These are phyloP conservation scores for Penicillium steckii DNA, from an alignment of 495 filamentous ascomycete species.

Conservation along the genomic window DNA sequence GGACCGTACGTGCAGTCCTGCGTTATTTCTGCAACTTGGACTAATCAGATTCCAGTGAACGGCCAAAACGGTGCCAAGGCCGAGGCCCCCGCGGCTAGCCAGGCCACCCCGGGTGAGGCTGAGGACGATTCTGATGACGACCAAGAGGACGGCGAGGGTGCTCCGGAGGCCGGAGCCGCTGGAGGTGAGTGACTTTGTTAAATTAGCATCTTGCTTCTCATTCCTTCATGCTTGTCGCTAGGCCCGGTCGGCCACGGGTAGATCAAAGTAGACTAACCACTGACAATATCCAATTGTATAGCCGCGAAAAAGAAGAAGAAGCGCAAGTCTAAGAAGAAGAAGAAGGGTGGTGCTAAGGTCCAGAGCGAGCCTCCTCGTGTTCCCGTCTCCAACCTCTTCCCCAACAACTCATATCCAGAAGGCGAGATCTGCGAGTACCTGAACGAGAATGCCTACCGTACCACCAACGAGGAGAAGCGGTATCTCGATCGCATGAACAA, in stretches of 20 bases:
- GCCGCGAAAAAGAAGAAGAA: slow-evolving; percentile 79
- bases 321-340: slow-evolving; percentile 74
- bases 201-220: neutral
- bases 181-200: slow-evolving; percentile 35
- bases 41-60: slow-evolving; percentile 40
- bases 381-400: slow-evolving; percentile 72
- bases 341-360: slow-evolving; percentile 60
- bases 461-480: slow-evolving; percentile 83
- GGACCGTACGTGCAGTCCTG: slow-evolving; percentile 36
- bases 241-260: neutral
- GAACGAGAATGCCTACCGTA: slow-evolving; percentile 78
- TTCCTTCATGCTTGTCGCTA: neutral
- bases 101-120: slow-evolving; percentile 43
- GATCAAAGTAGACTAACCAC: neutral
- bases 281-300: slow-evolving; percentile 26
- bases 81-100: slow-evolving; percentile 37
- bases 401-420: slow-evolving; percentile 68
- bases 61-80: slow-evolving; percentile 49
- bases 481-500: slow-evolving; percentile 80
- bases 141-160: slow-evolving; percentile 48
- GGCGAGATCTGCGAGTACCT: slow-evolving; percentile 77
- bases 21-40: neutral
- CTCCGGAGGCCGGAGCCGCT: slow-evolving; percentile 37
- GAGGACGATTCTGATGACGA: slow-evolving; percentile 70
- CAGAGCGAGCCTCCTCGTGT: slow-evolving; percentile 80